Evolutionary conservation across 208 protist genomes (phyloP).

Genomic region (Crithidia acanthocephali): DNA sequence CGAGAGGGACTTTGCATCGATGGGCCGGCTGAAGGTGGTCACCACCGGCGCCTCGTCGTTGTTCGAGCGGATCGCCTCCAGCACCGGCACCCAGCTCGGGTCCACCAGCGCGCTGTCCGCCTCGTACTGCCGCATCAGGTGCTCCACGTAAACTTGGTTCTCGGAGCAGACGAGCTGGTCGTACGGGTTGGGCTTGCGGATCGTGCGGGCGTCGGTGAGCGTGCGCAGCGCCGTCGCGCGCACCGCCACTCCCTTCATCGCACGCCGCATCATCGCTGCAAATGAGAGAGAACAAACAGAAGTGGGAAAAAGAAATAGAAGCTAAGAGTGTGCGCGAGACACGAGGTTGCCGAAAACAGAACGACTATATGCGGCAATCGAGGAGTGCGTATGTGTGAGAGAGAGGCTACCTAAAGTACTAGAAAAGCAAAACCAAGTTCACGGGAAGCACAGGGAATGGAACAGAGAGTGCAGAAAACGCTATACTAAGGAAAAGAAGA

Average conservation of each 20-base stretch:
- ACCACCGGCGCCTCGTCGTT: constrained; percentile 67
- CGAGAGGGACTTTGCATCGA: constrained; percentile 54
- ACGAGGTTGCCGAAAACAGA: no score
- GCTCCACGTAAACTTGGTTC: constrained; percentile 84
- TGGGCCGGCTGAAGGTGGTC: constrained; percentile 75
- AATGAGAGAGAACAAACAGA: neutral
- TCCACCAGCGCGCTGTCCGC: constrained; percentile 74
- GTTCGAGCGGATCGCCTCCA: constrained; percentile 66
- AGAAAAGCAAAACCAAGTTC: neutral
- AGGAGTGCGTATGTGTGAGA: neutral
- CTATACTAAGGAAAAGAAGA: neutral
- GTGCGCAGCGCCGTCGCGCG: constrained; percentile 30
- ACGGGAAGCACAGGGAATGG: neutral
- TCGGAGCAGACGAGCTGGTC: constrained; percentile 75
- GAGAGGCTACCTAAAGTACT: neutral
- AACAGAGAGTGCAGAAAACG: neutral
- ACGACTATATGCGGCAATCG: no score
- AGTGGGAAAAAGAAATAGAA: neutral
- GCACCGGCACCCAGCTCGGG: constrained; percentile 79
- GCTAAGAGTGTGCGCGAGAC: neutral
- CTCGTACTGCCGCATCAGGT: constrained; percentile 79
- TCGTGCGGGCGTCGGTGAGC: constrained; percentile 81
- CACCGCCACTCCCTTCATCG: constrained; percentile 29
- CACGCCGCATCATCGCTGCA: constrained; percentile 76
- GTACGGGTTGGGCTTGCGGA: constrained; percentile 76